Evolutionary conservation across 2,329 filamentous ascomycete genomes (phyloP).

Genomic region (Aspergillus fumigatus): DNA sequence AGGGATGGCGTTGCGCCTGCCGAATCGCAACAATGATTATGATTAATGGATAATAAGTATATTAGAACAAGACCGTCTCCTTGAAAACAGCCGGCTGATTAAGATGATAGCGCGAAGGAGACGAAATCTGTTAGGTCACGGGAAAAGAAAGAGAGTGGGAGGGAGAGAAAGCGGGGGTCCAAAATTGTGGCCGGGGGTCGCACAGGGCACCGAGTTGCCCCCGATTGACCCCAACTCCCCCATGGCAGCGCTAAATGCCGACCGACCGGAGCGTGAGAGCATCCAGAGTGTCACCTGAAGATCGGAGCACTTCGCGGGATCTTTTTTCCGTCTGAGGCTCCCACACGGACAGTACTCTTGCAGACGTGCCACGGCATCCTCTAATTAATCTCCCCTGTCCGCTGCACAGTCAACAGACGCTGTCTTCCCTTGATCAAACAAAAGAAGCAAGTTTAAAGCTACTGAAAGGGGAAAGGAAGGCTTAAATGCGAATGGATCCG

Average conservation of each 20-base stretch:
- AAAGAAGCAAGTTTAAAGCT: too few species aligned
- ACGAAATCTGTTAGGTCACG: not conserved
- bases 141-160: not conserved
- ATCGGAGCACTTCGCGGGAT: not conserved
- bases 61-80: not conserved
- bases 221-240: not conserved
- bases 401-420: not conserved
- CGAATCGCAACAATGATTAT: not conserved
- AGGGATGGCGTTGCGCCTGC: not conserved
- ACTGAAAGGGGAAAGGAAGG: too few species aligned
- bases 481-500: too few species aligned
- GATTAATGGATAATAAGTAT: not conserved
- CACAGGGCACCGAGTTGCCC: not conserved
- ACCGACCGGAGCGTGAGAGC: not conserved
- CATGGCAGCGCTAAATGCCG: not conserved
- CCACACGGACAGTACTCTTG: not conserved
- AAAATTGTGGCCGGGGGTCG: constrained; percentile 10
- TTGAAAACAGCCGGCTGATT: not conserved
- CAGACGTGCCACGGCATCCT: not conserved
- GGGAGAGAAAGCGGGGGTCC: constrained; percentile 1
- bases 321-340: not conserved
- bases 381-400: not conserved
- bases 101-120: not conserved
- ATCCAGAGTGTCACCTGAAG: not conserved
- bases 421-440: not conserved